Evolutionary conservation across 2,329 filamentous ascomycete species (phyloP), one percentile per base, ranked within the genome.

Genomic region (Xylariomycetidae sp.): DNA sequence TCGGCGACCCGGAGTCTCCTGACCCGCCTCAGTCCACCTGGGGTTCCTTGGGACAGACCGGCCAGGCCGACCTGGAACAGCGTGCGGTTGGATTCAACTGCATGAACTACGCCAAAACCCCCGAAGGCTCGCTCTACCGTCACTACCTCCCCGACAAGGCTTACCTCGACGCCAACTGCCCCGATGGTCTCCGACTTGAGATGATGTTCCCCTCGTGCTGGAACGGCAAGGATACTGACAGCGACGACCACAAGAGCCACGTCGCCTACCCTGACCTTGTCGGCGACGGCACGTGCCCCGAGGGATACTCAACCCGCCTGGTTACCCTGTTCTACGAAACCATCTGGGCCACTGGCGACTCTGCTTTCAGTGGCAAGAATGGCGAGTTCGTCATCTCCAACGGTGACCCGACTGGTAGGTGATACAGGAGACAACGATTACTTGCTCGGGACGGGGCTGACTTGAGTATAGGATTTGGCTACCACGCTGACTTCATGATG

Each of bases 31-130:
- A 87, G 61, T 87, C 85, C 10, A 43, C 60, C 16, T 95, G 89
- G 89, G 60, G 60, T 16, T 54, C 60, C 2, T 64, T 77, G 5
- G 74, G 81, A 39, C 72, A 75, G 50, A 82, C 80, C 9, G 60
- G 54, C 29, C 88, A 94, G 64, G 58, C 61, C 12, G 74, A 79
- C 32, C 73, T 95, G 23, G 65, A 64, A 31, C 83, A 94, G 66
- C 87, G 89, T 41, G 86, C 89, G 8, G 50, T 95, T 18, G 90
- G 92, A 4, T 95, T 95, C 74, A 96, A 96, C 70, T 96, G 92
- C 62, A 65, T 98, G 40, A 81, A 96, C 74, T 95, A 95, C 56
- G 51, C 49, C 19, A 66, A 60, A 16, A 49, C 59, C 0, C 67
- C 83, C 2, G 88, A 95, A 58, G 71, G 73, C 2, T 83, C 88